These are phyloP conservation scores for Solanum sejunctum DNA, from an alignment of 257 asterid species.

Conservation along the genomic window DNA sequence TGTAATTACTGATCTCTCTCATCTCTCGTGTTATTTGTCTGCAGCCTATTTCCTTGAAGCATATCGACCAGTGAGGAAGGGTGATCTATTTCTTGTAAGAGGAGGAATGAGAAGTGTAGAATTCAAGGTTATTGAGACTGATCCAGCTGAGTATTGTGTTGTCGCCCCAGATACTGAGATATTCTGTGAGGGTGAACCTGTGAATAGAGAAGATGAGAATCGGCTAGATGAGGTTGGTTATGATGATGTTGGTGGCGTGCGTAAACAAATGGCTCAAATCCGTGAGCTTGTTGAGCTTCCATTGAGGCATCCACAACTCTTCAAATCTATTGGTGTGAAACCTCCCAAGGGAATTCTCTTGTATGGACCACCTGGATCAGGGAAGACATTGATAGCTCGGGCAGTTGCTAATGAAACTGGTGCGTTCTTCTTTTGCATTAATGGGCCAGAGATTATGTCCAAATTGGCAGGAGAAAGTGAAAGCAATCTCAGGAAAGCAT, in stretches of 20 bases:
- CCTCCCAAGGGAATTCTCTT: conserved; percentile 82
- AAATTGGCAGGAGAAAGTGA: conserved; percentile 94
- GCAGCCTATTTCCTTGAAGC: conserved; percentile 79
- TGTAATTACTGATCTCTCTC: neutral
- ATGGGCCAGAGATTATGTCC: conserved; percentile 90
- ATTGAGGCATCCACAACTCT: conserved; percentile 78
- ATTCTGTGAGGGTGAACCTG: conserved; percentile 79
- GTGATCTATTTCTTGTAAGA: conserved; percentile 70
- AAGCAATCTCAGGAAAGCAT: conserved; percentile 86
- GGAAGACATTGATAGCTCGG: conserved; percentile 79
- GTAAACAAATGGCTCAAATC: conserved; percentile 88
- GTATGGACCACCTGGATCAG: conserved; percentile 89
- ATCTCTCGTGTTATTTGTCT: neutral
- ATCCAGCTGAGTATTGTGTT: conserved; percentile 70
- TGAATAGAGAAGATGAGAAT: conserved; percentile 68
- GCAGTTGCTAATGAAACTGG: conserved; percentile 96
- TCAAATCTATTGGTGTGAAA: conserved; percentile 77
- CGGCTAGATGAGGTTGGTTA: conserved; percentile 72
- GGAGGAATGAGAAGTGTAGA: conserved; percentile 89
- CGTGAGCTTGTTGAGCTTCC: conserved; percentile 85
- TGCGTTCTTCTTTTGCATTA: conserved; percentile 82
- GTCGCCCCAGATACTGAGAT: conserved; percentile 87
- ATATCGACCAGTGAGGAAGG: conserved; percentile 72
- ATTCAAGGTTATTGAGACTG: conserved; percentile 69
- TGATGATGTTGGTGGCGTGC: conserved; percentile 91